Conservation (phyloP, 2,329 filamentous ascomycete species). For the Colletotrichum sp. region DNA sequence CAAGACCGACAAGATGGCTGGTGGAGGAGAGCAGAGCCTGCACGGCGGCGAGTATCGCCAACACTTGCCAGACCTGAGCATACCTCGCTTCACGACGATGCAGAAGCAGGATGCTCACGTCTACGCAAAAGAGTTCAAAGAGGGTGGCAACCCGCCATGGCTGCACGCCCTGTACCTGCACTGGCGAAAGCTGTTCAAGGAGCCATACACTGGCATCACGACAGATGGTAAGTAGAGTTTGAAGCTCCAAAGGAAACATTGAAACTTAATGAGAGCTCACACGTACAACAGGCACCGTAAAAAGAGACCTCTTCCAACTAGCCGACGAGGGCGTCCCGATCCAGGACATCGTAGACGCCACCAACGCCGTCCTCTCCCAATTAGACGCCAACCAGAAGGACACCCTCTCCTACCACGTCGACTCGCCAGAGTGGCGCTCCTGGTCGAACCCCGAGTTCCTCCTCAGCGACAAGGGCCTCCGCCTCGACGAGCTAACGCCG, state of each 20-base stretch:
- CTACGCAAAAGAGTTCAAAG: conserved; percentile 67
- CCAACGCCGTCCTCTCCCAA: conserved; percentile 48
- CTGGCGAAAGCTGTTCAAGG: conserved; percentile 63
- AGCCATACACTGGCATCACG: conserved; percentile 76
- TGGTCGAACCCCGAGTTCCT: conserved; percentile 78
- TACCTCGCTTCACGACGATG: conserved; percentile 67
- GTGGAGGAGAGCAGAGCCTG: not conserved
- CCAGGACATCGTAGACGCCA: conserved; percentile 56
- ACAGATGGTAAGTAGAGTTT: conserved; percentile 58
- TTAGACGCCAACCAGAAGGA: conserved; percentile 55
- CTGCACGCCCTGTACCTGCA: conserved; percentile 65
- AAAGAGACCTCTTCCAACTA: conserved; percentile 58
- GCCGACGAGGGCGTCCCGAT: conserved; percentile 71
- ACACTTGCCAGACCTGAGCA: conserved; percentile 66
- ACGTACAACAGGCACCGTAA: conserved; percentile 48
- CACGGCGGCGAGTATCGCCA: conserved; percentile 53
- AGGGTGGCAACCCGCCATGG: conserved; percentile 68
- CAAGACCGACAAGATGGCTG: not conserved
- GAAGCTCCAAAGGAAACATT: not conserved
- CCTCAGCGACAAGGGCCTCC: conserved; percentile 70
- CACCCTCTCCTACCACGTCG: conserved; percentile 63
- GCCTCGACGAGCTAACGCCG: conserved; percentile 64
- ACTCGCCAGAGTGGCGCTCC: conserved; percentile 74
- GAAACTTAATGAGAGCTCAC: not conserved
- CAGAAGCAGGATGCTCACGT: conserved; percentile 66